Conservation (phyloP, 129 eudicot genomes). For the Flaveria ramosissima region DNA sequence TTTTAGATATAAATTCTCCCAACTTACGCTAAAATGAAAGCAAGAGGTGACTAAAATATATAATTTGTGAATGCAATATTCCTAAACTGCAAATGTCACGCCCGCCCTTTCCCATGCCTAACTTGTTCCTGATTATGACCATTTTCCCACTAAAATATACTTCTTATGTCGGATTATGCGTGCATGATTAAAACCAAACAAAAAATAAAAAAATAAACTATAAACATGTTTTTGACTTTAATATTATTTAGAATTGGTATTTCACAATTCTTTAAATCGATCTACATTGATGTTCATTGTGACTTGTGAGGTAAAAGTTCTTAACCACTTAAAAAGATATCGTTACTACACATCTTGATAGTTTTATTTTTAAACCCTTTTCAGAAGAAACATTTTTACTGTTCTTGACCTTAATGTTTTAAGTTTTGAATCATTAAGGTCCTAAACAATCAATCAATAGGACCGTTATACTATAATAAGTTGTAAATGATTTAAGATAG, state of each 20-base stretch:
- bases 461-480: too few species aligned
- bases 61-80: slow-evolving; percentile 6
- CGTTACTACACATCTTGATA: too few species aligned
- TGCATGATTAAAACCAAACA: slow-evolving; percentile 32
- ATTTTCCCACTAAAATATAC: slow-evolving; percentile 28
- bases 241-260: neutral
- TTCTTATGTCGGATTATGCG: slow-evolving; percentile 39
- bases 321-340: too few species aligned
- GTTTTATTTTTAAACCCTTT: too few species aligned
- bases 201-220: neutral
- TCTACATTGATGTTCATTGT: too few species aligned
- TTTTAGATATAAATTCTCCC: neutral
- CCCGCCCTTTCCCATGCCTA: slow-evolving; percentile 35
- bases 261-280: too few species aligned
- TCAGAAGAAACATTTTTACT: too few species aligned
- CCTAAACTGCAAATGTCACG: slow-evolving; percentile 31
- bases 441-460: too few species aligned
- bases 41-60: neutral
- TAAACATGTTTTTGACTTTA: slow-evolving; percentile 23
- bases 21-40: slow-evolving; percentile 9
- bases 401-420: too few species aligned
- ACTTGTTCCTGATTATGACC: slow-evolving; percentile 36
- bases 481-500: too few species aligned
- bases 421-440: too few species aligned
- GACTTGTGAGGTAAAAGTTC: too few species aligned